These are phyloP conservation scores for Lecanicillium sp. DNA, from an alignment of 2,329 filamentous ascomycete genomes.

Conservation along the genomic window DNA sequence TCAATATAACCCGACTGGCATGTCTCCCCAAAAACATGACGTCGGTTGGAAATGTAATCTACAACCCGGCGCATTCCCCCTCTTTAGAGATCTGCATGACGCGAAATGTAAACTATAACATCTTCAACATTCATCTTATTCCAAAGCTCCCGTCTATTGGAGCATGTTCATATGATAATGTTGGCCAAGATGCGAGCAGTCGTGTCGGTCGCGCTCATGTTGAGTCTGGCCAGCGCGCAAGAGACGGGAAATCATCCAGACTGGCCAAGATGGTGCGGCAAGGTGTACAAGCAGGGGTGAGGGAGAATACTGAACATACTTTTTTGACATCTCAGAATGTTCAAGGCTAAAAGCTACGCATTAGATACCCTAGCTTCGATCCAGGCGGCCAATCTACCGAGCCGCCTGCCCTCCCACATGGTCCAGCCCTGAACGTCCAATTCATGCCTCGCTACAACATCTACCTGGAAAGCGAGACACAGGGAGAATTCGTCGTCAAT, in stretches of 20 bases:
- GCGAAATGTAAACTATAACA: no score
- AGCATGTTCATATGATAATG: no score
- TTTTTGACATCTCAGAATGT: not conserved
- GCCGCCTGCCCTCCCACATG: conserved; percentile 20
- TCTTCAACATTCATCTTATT: no score
- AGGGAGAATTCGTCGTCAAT: conserved; percentile 34
- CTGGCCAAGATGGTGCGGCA: conserved; percentile 39
- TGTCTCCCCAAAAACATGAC: no score
- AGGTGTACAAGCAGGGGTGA: conserved; percentile 34
- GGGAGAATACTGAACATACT: no score
- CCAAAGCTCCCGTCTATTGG: no score
- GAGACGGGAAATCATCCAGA: conserved; percentile 32
- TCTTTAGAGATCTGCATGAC: no score
- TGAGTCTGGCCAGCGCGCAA: conserved; percentile 10
- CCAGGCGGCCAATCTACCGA: conserved; percentile 34
- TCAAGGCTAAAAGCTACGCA: not conserved
- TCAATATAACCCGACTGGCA: no score
- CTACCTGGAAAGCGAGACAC: conserved; percentile 32
- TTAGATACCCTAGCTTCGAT: conserved; percentile 30
- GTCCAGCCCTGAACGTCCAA: conserved; percentile 32
- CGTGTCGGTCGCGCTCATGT: not conserved
- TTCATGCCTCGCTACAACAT: conserved; percentile 37
- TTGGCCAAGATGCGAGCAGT: not conserved
- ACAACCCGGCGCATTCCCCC: no score
- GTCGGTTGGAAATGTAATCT: no score